Percentiles rank a stretch among this genome's conserved stretches.
These are phyloP conservation scores for Phytopythium kandeliae DNA, from an alignment of 352 stramenopile genomes.

Conservation along the genomic window DNA sequence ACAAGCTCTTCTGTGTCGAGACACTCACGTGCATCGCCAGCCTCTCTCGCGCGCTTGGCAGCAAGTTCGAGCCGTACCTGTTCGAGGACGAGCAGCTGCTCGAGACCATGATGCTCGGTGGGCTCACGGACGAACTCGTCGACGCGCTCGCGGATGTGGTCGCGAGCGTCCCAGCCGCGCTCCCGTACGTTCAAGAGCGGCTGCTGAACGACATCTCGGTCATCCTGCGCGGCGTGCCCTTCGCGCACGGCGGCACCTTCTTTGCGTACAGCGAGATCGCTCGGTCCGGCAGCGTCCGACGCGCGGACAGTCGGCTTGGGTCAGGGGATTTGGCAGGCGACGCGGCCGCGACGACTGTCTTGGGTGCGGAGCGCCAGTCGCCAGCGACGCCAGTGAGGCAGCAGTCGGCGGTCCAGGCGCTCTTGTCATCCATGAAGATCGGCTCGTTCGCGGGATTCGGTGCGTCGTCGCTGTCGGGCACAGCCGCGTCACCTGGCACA, in stretches of 20 bases:
- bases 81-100: constrained; percentile 54
- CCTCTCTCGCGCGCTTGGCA: constrained; percentile 57
- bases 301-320: not conserved
- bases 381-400: constrained; percentile 24
- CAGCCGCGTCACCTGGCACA: not conserved
- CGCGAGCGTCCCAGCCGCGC: constrained; percentile 80
- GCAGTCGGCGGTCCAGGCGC: constrained; percentile 51
- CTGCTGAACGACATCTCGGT: constrained; percentile 96
- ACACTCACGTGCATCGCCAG: constrained; percentile 78
- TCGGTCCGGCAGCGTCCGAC: not conserved
- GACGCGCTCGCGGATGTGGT: constrained; percentile 90
- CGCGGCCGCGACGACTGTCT: constrained; percentile 13
- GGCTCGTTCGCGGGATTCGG: constrained; percentile 30
- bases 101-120: constrained; percentile 85
- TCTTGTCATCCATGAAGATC: constrained; percentile 74
- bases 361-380: constrained; percentile 12
- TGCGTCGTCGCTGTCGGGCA: constrained; percentile 7
- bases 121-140: constrained; percentile 93
- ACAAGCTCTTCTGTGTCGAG: constrained; percentile 80
- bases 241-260: constrained; percentile 27
- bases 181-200: constrained; percentile 91
- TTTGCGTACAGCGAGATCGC: not conserved
- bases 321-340: constrained; percentile 17
- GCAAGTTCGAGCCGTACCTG: constrained; percentile 64
- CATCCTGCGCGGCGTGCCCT: constrained; percentile 85